Percentiles rank a stretch among this genome's conserved stretches.
phyloP scores from a whole-genome alignment of 805 yeast species.

The Brettanomyces sp. region DNA sequence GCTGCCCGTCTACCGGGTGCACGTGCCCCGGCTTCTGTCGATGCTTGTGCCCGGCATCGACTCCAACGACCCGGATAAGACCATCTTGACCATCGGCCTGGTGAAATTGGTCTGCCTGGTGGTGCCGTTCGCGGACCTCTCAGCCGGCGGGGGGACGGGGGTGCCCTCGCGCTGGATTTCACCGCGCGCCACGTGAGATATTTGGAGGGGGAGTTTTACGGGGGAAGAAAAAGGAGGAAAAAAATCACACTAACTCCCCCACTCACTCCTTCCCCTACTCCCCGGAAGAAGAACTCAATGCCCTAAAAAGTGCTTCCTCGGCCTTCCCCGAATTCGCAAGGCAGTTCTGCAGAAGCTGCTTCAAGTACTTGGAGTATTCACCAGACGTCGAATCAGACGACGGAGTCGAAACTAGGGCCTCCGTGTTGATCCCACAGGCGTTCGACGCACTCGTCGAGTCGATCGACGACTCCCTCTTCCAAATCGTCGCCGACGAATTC shows the following conservation, averaged over 20 bases:
- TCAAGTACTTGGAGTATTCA: slow-evolving; percentile 56
- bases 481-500: slow-evolving; percentile 34
- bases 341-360: slow-evolving; percentile 47
- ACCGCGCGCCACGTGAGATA: slow-evolving; percentile 55
- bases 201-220: slow-evolving; percentile 36
- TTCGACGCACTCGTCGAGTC: slow-evolving; percentile 48
- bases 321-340: slow-evolving; percentile 54
- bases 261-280: slow-evolving; percentile 22
- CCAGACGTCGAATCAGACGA: slow-evolving; percentile 48
- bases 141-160: slow-evolving; percentile 34
- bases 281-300: slow-evolving; percentile 36
- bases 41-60: slow-evolving; percentile 77
- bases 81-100: slow-evolving; percentile 57
- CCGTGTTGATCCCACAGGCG: slow-evolving; percentile 26
- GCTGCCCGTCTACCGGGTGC: slow-evolving; percentile 61
- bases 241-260: neutral
- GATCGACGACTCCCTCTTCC: slow-evolving; percentile 46
- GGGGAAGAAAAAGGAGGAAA: slow-evolving; percentile 17
- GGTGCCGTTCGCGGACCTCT: slow-evolving; percentile 61
- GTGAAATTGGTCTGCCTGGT: slow-evolving; percentile 63
- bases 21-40: slow-evolving; percentile 63
- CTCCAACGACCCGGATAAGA: slow-evolving; percentile 72
- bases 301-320: slow-evolving; percentile 65
- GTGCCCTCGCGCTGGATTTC: slow-evolving; percentile 38
- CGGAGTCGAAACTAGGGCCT: slow-evolving; percentile 42